Conservation (phyloP, 208 protist genomes). For the Histomonas meleagridis region DNA sequence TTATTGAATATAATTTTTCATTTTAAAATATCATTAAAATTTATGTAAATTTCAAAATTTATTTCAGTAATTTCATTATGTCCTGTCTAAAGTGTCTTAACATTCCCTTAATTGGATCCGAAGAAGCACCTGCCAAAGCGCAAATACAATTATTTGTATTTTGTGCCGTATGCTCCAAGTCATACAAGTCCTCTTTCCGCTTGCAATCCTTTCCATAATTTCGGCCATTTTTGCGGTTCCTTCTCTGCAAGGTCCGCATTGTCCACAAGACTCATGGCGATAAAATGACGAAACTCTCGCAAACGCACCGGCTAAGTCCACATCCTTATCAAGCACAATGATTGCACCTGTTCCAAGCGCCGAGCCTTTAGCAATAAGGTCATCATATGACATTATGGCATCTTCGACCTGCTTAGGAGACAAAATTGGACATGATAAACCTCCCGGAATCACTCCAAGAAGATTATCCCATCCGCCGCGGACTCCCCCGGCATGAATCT, state of each 20-base stretch:
- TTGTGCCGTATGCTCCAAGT: constrained; percentile 57
- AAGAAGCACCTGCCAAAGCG: neutral
- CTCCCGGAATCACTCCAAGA: constrained; percentile 82
- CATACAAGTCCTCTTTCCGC: constrained; percentile 85
- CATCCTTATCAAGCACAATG: constrained; percentile 85
- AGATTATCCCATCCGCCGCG: constrained; percentile 93
- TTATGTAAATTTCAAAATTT: too few relatives aligned
- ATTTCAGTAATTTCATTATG: too few relatives aligned
- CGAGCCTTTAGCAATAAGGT: constrained; percentile 69
- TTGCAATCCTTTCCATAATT: constrained; percentile 84
- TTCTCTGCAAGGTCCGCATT: constrained; percentile 93
- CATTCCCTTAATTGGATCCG: neutral
- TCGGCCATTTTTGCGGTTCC: constrained; percentile 80
- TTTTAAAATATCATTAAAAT: too few relatives aligned
- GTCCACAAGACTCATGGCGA: constrained; percentile 84
- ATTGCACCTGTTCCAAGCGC: constrained; percentile 89
- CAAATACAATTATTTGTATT: neutral
- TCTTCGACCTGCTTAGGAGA: constrained; percentile 76
- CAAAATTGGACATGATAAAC: constrained; percentile 82
- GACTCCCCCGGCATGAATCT: constrained; percentile 76
- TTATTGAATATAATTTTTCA: too few relatives aligned
- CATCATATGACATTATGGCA: constrained; percentile 94
- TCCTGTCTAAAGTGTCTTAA: neutral
- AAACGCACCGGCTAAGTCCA: constrained; percentile 71
- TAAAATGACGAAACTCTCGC: constrained; percentile 69